Percentiles rank a stretch among this genome's conserved stretches.
Conservation (phyloP, 1,139 yeast species). For the Geotrichum citri-aurantii region DNA sequence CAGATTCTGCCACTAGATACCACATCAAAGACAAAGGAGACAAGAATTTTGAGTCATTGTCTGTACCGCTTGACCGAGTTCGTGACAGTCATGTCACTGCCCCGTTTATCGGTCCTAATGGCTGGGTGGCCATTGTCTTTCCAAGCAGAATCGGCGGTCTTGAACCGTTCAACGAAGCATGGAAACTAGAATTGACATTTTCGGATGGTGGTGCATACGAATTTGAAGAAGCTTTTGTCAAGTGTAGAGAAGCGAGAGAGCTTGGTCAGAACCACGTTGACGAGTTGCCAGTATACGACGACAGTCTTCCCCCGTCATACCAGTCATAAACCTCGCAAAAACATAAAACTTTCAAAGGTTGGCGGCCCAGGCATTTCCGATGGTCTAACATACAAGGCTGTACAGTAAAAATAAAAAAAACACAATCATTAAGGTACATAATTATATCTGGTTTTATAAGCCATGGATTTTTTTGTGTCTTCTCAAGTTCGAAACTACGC, state of each 20-base stretch:
- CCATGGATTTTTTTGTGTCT: conserved; percentile 65
- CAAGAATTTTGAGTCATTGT: conserved; percentile 9
- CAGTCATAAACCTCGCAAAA: neutral
- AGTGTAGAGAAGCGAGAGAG: conserved; percentile 5
- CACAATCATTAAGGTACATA: neutral
- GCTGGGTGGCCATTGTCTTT: conserved; percentile 11
- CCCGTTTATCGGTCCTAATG: conserved; percentile 15
- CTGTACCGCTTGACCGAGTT: conserved; percentile 12
- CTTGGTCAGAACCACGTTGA: conserved; percentile 6
- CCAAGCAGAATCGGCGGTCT: conserved; percentile 13
- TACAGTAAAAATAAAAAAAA: neutral
- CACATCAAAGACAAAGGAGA: conserved; percentile 14
- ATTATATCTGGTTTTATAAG: neutral
- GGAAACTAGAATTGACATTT: conserved; percentile 9
- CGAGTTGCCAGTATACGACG: conserved; percentile 12
- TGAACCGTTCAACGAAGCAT: conserved; percentile 10
- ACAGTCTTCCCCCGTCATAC: neutral
- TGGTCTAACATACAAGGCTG: neutral
- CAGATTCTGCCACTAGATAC: neutral
- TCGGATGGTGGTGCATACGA: conserved; percentile 17
- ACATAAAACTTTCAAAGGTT: neutral
- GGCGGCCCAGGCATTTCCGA: neutral
- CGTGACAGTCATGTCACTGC: conserved; percentile 9
- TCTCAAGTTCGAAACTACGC: conserved; percentile 75
- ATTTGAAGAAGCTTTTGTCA: conserved; percentile 10